Evolutionary conservation across 805 yeast species (phyloP), one percentile per base, ranked within the genome.

Genomic region (Saccharomycopsis microspora): DNA sequence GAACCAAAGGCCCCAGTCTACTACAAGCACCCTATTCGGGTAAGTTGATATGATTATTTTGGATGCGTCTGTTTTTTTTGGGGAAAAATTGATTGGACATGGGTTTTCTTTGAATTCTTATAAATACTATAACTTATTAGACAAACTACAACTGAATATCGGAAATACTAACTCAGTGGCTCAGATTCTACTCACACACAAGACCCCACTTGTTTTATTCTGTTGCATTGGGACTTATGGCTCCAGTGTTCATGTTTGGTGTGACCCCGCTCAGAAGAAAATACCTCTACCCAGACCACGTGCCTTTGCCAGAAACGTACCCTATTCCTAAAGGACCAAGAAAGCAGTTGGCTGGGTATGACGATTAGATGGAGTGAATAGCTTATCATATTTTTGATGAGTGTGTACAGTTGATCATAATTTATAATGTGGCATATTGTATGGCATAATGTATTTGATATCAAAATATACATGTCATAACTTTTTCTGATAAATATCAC

Each of bases 161-260:
- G n/a, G 19, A 33, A 59, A 62, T 58, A 62, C 57, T 61, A 40
- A 27, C 7, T 41, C 54, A 78, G 83, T 80, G 85, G 85, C 63
- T 72, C 55, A 81, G 89, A 62, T 83, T 77, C 66, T 80, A 79
- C 56, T 84, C 89, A 29, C 82, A 83, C 66, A 76, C 75, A 55
- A 77, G 78, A 60, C 94, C 94, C 39, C 86, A 83, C 64, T 68
- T 82, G 54, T 80, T 83, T 61, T 78, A 72, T 59, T 70, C 87
- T 32, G 72, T 77, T 27, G 69, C 70, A 36, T 69, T 84, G 58
- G 94, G 88, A 5, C 60, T 76, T 39, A 61, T 80, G 44, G 87
- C 85, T 4, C 90, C 93, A 8, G 63, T 78, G 4, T 73, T 82
- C 48, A 69, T 83, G 36, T 58, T 76, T 47, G 68, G 71, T 32